Evolutionary conservation across 169 alveolate genomes (phyloP).

Genomic region (Cryptosporidium ryanae): DNA sequence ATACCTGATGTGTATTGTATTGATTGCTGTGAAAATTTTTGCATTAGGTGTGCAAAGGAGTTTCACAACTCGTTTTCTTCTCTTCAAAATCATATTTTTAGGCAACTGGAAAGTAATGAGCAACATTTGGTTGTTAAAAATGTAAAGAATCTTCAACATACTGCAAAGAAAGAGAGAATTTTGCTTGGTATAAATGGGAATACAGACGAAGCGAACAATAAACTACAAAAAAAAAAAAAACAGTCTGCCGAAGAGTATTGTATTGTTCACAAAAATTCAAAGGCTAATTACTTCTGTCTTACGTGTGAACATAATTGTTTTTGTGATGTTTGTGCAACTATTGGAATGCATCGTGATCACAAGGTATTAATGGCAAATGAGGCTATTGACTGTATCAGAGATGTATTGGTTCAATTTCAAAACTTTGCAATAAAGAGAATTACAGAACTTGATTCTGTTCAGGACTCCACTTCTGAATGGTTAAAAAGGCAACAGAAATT

Average conservation of each 20-base stretch:
- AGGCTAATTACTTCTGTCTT: conserved; percentile 64
- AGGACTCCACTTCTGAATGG: conserved; percentile 64
- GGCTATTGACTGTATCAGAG: conserved; percentile 70
- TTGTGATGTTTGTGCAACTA: conserved; percentile 67
- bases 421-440: conserved; percentile 50
- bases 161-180: conserved; percentile 60
- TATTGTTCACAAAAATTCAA: conserved; percentile 46
- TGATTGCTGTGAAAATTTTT: conserved; percentile 71
- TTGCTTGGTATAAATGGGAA: conserved; percentile 36
- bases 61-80: conserved; percentile 51
- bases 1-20: conserved; percentile 27
- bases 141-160: not conserved
- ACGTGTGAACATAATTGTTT: conserved; percentile 71
- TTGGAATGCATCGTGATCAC: conserved; percentile 75
- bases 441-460: conserved; percentile 58
- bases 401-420: conserved; percentile 46
- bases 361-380: conserved; percentile 69
- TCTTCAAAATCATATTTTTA: conserved; percentile 31
- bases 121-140: conserved; percentile 5
- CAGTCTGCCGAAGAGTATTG: conserved; percentile 53
- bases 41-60: conserved; percentile 39
- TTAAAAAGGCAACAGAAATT: conserved; percentile 16
- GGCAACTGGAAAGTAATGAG: conserved; percentile 28
- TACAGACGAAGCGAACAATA: not conserved
- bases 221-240: conserved; percentile 42